phyloP scores from a whole-genome alignment of 2,329 filamentous ascomycete species.

The Xylaria digitata region DNA sequence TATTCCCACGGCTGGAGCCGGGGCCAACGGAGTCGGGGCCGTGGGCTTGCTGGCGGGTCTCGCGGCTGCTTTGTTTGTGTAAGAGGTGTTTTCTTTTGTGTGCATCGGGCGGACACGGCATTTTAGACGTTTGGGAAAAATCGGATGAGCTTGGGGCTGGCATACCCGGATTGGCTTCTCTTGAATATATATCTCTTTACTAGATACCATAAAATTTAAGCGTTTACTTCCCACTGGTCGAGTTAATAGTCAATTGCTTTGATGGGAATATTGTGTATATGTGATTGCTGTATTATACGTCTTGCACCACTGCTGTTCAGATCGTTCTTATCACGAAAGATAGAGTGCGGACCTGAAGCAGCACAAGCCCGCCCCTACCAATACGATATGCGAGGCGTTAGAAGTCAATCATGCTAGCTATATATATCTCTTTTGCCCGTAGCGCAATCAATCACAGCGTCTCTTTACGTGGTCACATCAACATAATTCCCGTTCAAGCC shows the following conservation, averaged over 20 bases:
- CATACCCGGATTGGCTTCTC: slow-evolving; percentile 14
- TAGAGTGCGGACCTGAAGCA: background rate
- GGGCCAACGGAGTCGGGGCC: slow-evolving; percentile 38
- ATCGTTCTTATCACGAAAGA: too few species aligned
- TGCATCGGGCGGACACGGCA: background rate
- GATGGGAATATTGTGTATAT: background rate
- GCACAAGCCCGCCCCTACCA: background rate
- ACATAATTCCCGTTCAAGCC: background rate
- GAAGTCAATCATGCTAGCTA: background rate
- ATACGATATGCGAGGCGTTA: background rate
- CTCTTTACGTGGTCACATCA: too few species aligned
- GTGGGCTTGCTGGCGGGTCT: slow-evolving; percentile 41
- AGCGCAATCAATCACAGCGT: too few species aligned
- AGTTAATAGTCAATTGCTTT: background rate
- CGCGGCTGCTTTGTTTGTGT: slow-evolving; percentile 43
- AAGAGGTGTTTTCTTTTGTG: slow-evolving; percentile 1
- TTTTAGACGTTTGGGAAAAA: background rate
- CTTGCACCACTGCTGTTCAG: background rate
- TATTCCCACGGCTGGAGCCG: slow-evolving; percentile 41
- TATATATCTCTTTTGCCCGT: too few species aligned
- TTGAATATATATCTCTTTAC: background rate
- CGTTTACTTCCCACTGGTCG: background rate
- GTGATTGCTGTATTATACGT: background rate
- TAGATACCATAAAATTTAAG: slow-evolving; percentile 21
- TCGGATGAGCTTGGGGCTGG: slow-evolving; percentile 16